Evolutionary conservation across 306 rosid genomes (phyloP).

Genomic region (Rosa multiflora): DNA sequence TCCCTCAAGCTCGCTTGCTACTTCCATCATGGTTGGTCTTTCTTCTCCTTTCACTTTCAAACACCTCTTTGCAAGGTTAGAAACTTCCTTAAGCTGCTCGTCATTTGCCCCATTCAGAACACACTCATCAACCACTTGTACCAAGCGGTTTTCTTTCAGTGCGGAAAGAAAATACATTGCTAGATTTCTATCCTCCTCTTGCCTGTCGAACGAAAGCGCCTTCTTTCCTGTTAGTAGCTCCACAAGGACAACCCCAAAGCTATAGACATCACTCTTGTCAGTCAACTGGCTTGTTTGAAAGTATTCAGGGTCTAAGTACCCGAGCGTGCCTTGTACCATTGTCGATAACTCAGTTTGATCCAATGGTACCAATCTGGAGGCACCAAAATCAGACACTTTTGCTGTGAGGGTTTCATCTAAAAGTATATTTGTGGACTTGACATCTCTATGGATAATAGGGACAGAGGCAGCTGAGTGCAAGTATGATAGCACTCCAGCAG

Average conservation of each 20-base stretch:
- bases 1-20: no score
- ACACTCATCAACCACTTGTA: conserved; percentile 34
- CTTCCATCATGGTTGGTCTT: conserved; percentile 24
- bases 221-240: conserved; percentile 50
- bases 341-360: conserved; percentile 39
- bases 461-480: conserved; percentile 37
- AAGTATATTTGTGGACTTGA: conserved; percentile 44
- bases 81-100: conserved; percentile 39
- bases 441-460: conserved; percentile 52
- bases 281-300: conserved; percentile 33
- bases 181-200: conserved; percentile 29
- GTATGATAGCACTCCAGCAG: conserved; percentile 48
- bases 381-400: conserved; percentile 50
- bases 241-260: conserved; percentile 50
- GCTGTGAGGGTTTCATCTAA: conserved; percentile 30
- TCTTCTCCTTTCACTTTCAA: conserved; percentile 44
- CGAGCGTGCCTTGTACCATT: conserved; percentile 50
- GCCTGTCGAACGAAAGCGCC: conserved; percentile 20
- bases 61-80: conserved; percentile 31
- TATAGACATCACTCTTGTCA: conserved; percentile 50
- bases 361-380: conserved; percentile 40
- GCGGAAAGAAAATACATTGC: conserved; percentile 35
- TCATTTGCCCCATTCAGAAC: conserved; percentile 18
- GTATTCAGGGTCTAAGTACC: conserved; percentile 47
- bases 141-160: conserved; percentile 32